Evolutionary conservation across 1,139 yeast species (phyloP), one percentile per base, ranked within the genome.

Genomic region (Suhomyces yuchorum): DNA sequence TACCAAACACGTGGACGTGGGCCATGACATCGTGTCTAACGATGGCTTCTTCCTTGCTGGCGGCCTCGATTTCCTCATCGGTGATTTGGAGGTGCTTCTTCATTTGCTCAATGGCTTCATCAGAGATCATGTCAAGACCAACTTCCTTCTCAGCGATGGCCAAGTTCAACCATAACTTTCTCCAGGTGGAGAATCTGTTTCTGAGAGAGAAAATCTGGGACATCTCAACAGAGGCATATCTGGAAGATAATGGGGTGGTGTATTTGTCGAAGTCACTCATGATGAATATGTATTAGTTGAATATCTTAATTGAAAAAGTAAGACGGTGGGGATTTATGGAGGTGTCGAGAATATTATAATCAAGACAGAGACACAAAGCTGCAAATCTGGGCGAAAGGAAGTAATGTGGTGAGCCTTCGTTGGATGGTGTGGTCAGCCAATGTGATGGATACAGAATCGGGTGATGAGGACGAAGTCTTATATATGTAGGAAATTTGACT

Each of bases 1-100:
- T 80, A 56, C 99, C 99, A 67, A 87, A 93, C 47, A 87, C 89
- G 65, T 95, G 99, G 52, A 93, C 98, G 62, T 93, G 99, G 50
- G 99, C 97, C 99, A 93, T 93, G 59, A 93, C 99, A 69, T 93
- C 99, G 71, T 93, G 99, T 76, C 99, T 87, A 48, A 93, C 98
- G 67, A 87, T 91, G 50, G 98, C 97, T 71, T 93, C 99, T 74
- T 93, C 98, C 62, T 82, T 82, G 47, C 93, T 77, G 40, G 99
- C 98, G 51, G 78, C 88, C 48, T 77, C 89, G 57, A 95, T 90
- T 64, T 95, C 98, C 58, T 89, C 93, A 67, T 93, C 98, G 19
- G 97, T 85, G 71, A 93, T 90, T 48, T 72, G 81, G 62, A 92
- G 74, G 67, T 93, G 86, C 19, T 77, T 68, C 54, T 80, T 75